phyloP scores from a whole-genome alignment of 306 rosid genomes.

The Lathyrus oleraceus region DNA sequence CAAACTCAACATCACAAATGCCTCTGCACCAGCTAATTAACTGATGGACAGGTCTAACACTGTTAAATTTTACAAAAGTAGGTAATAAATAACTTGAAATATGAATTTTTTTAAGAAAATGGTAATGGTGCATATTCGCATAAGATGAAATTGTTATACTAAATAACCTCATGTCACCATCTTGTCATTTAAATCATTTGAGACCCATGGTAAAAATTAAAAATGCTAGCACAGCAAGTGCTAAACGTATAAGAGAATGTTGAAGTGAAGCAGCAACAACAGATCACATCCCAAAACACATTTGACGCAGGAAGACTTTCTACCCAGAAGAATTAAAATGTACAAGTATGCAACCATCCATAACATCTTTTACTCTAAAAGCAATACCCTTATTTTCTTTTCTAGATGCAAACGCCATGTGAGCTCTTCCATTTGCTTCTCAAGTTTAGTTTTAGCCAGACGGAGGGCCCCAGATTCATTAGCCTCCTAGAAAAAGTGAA shows the following conservation, averaged over 20 bases:
- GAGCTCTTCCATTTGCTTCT: constrained; percentile 93
- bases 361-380: neutral
- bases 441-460: constrained; percentile 88
- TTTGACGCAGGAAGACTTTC: constrained; percentile 20
- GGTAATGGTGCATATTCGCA: neutral
- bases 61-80: constrained; percentile 18
- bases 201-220: neutral
- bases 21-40: constrained; percentile 23
- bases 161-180: constrained; percentile 1
- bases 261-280: constrained; percentile 13
- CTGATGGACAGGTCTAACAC: constrained; percentile 9
- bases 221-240: neutral
- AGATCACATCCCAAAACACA: constrained; percentile 11
- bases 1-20: neutral
- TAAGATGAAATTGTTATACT: constrained; percentile 16
- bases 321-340: neutral
- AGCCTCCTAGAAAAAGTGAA: constrained; percentile 72
- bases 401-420: constrained; percentile 96
- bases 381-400: constrained; percentile 86
- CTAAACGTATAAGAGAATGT: constrained; percentile 9
- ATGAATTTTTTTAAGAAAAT: neutral
- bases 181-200: neutral
- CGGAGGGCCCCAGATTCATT: constrained; percentile 98
- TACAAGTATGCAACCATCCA: constrained; percentile 16
- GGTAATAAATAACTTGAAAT: constrained; percentile 19